Evolutionary conservation across 345 rosid species (phyloP).

Genomic region (Cochlearia excelsa): DNA sequence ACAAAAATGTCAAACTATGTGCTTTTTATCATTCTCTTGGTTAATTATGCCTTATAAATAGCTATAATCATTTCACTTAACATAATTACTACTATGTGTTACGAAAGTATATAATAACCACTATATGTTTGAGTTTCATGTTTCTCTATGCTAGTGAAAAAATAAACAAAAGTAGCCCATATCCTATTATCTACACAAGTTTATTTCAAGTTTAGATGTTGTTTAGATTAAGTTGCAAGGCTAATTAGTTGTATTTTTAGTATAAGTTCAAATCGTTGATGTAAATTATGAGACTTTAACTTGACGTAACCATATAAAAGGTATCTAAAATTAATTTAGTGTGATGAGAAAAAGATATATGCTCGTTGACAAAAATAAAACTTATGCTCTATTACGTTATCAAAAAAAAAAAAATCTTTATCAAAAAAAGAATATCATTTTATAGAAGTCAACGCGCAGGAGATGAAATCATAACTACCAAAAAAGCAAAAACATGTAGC

Average conservation of each 20-base stretch:
- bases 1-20: too few relatives aligned
- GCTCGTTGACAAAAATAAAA: conserved; percentile 22
- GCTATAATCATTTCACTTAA: too few relatives aligned
- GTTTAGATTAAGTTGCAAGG: neutral
- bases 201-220: neutral
- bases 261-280: neutral
- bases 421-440: too few relatives aligned
- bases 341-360: neutral
- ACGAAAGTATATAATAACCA: too few relatives aligned
- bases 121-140: too few relatives aligned
- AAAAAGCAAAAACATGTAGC: conserved; percentile 19
- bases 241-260: neutral
- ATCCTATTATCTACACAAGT: neutral
- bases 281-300: neutral
- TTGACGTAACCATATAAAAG: too few relatives aligned
- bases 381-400: neutral
- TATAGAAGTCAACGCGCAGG: conserved; percentile 16
- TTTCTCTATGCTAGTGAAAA: too few relatives aligned
- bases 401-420: too few relatives aligned
- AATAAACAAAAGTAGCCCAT: too few relatives aligned
- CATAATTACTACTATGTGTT: too few relatives aligned
- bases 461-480: conserved; percentile 15
- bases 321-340: neutral
- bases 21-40: too few relatives aligned
- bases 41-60: too few relatives aligned